Conservation (phyloP, 176 grass and related monocot genomes). For the Ananas comosus region DNA sequence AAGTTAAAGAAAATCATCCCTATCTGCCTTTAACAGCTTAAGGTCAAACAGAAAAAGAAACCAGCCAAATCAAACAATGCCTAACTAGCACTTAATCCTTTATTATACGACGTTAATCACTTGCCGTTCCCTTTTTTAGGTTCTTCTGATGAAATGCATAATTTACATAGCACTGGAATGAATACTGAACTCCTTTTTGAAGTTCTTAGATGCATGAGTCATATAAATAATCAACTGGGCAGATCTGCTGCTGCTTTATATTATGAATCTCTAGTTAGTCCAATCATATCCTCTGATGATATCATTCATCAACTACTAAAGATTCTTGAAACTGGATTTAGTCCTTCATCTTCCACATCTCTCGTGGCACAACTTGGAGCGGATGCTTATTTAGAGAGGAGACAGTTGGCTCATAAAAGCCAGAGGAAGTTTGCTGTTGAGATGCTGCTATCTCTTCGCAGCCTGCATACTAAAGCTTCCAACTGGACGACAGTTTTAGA, state of each 20-base stretch:
- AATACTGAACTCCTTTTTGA: slow-evolving; percentile 51
- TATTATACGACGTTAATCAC: not conserved
- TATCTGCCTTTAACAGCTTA: too few species aligned
- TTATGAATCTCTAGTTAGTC: slow-evolving; percentile 67
- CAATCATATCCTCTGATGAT: slow-evolving; percentile 63
- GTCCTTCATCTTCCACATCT: slow-evolving; percentile 45
- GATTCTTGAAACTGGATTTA: slow-evolving; percentile 56
- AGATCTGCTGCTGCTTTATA: slow-evolving; percentile 70
- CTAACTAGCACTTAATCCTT: not conserved
- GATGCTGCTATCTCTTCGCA: slow-evolving; percentile 75
- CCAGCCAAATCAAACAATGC: too few species aligned
- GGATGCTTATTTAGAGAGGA: slow-evolving; percentile 69
- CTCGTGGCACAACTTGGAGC: slow-evolving; percentile 56
- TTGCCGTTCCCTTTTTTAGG: slow-evolving; percentile 36
- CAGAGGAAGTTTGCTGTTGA: slow-evolving; percentile 95
- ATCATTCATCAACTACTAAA: slow-evolving; percentile 72
- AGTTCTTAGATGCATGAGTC: slow-evolving; percentile 82
- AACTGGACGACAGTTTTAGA: slow-evolving; percentile 64
- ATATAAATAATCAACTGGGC: slow-evolving; percentile 72
- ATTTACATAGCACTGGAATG: slow-evolving; percentile 11
- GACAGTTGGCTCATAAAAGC: slow-evolving; percentile 54
- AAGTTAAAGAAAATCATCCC: too few species aligned
- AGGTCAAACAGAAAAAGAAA: too few species aligned
- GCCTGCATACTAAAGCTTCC: slow-evolving; percentile 45
- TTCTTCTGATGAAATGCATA: slow-evolving; percentile 48